These are phyloP conservation scores for Diddensiella transvaalensis DNA, from an alignment of 805 yeast species.

Conservation along the genomic window DNA sequence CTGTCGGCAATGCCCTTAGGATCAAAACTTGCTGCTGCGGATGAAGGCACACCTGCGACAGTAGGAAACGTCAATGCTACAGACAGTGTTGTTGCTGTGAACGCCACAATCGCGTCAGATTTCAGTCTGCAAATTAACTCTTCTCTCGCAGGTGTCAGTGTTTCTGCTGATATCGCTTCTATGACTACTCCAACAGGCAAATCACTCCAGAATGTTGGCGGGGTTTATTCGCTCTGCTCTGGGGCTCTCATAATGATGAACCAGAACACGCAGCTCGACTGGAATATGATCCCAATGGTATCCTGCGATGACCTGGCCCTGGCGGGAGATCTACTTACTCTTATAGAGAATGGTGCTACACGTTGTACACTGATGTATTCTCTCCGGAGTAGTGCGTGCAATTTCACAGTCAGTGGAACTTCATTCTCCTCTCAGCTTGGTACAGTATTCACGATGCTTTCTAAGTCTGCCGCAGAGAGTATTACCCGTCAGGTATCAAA, in stretches of 20 bases:
- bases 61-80: slow-evolving; percentile 13
- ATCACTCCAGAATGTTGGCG: slow-evolving; percentile 7
- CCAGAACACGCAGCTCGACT: slow-evolving; percentile 5
- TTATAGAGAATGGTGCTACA: slow-evolving; percentile 17
- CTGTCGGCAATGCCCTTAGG: no score
- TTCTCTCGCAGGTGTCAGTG: slow-evolving; percentile 4
- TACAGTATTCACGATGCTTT: slow-evolving; percentile 23
- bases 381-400: slow-evolving; percentile 20
- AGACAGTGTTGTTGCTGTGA: slow-evolving; percentile 14
- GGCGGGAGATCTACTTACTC: slow-evolving; percentile 19
- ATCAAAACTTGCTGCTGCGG: background rate
- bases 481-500: slow-evolving; percentile 13
- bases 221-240: slow-evolving; percentile 16
- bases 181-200: slow-evolving; percentile 19
- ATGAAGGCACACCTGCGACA: background rate
- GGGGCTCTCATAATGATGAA: slow-evolving; percentile 19
- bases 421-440: slow-evolving; percentile 24
- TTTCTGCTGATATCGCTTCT: slow-evolving; percentile 21
- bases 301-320: slow-evolving; percentile 22
- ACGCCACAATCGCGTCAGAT: slow-evolving; percentile 14
- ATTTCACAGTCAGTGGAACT: slow-evolving; percentile 15
- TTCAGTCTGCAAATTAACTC: slow-evolving; percentile 16
- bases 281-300: slow-evolving; percentile 22
- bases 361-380: slow-evolving; percentile 25
- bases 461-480: slow-evolving; percentile 17